phyloP scores from a whole-genome alignment of 139 green algal species.

The Microglena sp. region DNA sequence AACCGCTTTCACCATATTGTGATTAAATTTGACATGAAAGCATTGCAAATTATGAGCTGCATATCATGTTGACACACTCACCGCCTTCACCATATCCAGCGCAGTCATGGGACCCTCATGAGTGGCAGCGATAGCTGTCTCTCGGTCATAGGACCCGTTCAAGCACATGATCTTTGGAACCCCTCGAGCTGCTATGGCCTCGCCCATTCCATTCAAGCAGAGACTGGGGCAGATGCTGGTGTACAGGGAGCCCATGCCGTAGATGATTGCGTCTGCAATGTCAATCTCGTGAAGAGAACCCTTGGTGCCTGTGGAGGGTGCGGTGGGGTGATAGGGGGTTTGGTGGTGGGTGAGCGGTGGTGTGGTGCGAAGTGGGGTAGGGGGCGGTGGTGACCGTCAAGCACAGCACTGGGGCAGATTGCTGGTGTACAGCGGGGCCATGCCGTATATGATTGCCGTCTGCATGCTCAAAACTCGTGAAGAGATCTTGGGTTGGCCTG shows the following conservation, averaged over 20 bases:
- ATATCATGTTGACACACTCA: too few species aligned
- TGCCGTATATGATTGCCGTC: slow-evolving; percentile 92
- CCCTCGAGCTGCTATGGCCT: slow-evolving; percentile 47
- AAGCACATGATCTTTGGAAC: slow-evolving; percentile 80
- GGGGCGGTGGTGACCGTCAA: too few species aligned
- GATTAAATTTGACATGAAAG: too few species aligned
- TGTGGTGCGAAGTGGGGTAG: too few species aligned
- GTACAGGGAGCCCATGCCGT: slow-evolving; percentile 96
- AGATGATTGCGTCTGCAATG: slow-evolving; percentile 75
- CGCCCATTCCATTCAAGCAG: slow-evolving; percentile 75
- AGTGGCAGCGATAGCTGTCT: slow-evolving; percentile 51
- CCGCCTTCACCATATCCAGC: slow-evolving; percentile 67
- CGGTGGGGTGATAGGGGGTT: neutral
- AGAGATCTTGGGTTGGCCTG: slow-evolving; percentile 57
- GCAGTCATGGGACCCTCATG: slow-evolving; percentile 70
- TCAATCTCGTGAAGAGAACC: slow-evolving; percentile 39
- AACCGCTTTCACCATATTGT: too few species aligned
- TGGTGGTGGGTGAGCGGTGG: too few species aligned
- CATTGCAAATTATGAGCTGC: too few species aligned
- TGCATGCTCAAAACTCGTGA: slow-evolving; percentile 42
- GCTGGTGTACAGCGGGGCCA: slow-evolving; percentile 95
- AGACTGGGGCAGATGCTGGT: slow-evolving; percentile 90
- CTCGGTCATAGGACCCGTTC: slow-evolving; percentile 88
- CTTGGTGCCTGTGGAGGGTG: neutral
- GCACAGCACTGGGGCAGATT: slow-evolving; percentile 84